These are phyloP conservation scores for Penicillium macrosclerotiorum DNA, from an alignment of 495 filamentous ascomycete genomes.

Conservation along the genomic window DNA sequence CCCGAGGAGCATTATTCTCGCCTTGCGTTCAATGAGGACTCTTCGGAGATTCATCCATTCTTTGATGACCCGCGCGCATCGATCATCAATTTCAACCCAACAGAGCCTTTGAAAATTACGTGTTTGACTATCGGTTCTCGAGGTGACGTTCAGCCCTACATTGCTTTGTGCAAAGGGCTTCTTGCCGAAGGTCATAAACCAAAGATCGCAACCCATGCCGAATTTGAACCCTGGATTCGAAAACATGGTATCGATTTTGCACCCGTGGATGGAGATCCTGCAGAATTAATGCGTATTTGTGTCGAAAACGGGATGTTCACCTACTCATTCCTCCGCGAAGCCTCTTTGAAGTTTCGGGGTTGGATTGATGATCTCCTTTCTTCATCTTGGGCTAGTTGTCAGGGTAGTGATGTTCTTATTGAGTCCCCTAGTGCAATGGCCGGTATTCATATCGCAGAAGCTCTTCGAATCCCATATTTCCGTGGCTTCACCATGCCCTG, in stretches of 20 bases:
- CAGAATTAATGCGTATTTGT: slow-evolving; percentile 91
- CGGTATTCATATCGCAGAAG: slow-evolving; percentile 98
- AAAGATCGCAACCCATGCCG: slow-evolving; percentile 86
- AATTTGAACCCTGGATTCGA: slow-evolving; percentile 87
- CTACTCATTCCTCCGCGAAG: slow-evolving; percentile 82
- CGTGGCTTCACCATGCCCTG: slow-evolving; percentile 98
- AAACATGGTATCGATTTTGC: slow-evolving; percentile 91
- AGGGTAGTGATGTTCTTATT: slow-evolving; percentile 86
- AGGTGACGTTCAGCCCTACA: slow-evolving; percentile 96
- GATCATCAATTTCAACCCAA: slow-evolving; percentile 91
- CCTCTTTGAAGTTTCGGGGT: slow-evolving; percentile 82
- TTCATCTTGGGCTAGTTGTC: slow-evolving; percentile 82
- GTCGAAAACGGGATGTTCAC: slow-evolving; percentile 98
- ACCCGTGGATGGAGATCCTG: slow-evolving; percentile 85
- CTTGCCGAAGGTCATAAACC: slow-evolving; percentile 82
- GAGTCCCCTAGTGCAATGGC: slow-evolving; percentile 98
- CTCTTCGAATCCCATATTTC: slow-evolving; percentile 91
- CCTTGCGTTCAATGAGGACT: slow-evolving; percentile 33
- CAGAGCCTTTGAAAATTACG: slow-evolving; percentile 77
- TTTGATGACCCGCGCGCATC: slow-evolving; percentile 93
- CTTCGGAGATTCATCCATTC: slow-evolving; percentile 58
- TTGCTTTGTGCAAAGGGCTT: slow-evolving; percentile 89
- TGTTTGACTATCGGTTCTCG: slow-evolving; percentile 95
- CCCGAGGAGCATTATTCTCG: slow-evolving; percentile 57
- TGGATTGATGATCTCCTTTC: slow-evolving; percentile 88